These are phyloP conservation scores for Moringa oleifera DNA, from an alignment of 345 rosid genomes.

Conservation along the genomic window DNA sequence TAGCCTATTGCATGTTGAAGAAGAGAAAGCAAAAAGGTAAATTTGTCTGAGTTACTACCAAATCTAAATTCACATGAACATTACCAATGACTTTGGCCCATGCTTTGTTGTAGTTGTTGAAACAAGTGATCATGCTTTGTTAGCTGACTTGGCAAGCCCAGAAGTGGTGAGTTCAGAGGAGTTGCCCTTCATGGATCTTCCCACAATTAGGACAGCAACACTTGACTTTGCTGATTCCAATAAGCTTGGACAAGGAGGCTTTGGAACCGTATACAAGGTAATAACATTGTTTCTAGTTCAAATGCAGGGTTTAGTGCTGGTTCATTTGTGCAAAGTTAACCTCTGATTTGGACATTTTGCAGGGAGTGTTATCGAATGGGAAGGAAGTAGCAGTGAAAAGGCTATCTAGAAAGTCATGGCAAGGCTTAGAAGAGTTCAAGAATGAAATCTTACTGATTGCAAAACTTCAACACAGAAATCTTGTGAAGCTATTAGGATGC, in stretches of 20 bases:
- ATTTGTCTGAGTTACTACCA: too few species aligned
- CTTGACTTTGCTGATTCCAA: constrained; percentile 27
- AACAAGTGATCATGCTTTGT: constrained; percentile 15
- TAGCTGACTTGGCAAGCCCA: constrained; percentile 21
- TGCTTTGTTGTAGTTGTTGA: constrained; percentile 16
- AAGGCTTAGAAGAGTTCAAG: constrained; percentile 36
- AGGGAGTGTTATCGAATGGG: constrained; percentile 27
- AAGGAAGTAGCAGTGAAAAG: constrained; percentile 35
- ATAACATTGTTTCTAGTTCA: background rate
- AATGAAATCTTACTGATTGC: constrained; percentile 36
- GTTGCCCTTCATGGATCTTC: constrained; percentile 28
- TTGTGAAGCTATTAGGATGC: constrained; percentile 36
- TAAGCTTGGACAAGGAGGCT: constrained; percentile 39
- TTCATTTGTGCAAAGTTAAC: too few species aligned
- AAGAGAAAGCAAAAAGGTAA: constrained; percentile 21
- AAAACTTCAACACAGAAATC: constrained; percentile 38
- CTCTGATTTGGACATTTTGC: background rate
- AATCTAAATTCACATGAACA: too few species aligned
- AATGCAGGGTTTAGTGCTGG: too few species aligned
- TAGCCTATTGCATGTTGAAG: constrained; percentile 6
- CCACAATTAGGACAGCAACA: constrained; percentile 21
- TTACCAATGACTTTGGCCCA: too few species aligned
- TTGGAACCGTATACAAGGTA: constrained; percentile 41
- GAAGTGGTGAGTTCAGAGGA: constrained; percentile 24
- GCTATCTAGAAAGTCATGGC: constrained; percentile 31